A percentile compares a stretch with the other conserved stretches of the same genome.
Evolutionary conservation across 1,284 basidiomycete species (phyloP).

Genomic region (Anthracocystis walkeri): DNA sequence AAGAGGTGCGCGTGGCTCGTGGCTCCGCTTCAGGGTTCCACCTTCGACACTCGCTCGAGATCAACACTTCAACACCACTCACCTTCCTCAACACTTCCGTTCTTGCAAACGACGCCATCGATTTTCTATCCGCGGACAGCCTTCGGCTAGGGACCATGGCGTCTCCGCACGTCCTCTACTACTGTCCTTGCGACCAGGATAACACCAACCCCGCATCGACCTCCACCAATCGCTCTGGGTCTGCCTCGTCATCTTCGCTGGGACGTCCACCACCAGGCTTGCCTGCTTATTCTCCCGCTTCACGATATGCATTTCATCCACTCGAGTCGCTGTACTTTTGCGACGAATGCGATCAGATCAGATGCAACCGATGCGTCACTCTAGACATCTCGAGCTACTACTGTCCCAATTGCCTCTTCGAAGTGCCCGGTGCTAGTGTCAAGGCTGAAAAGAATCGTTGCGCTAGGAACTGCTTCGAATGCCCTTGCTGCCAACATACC

Average conservation of each 20-base stretch:
- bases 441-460: constrained; percentile 97
- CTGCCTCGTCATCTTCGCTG: constrained; percentile 1
- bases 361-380: constrained; percentile 90
- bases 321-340: constrained; percentile 93
- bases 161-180: constrained; percentile 44
- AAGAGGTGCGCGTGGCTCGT: too few relatives aligned
- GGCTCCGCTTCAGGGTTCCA: not conserved
- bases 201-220: constrained; percentile 11
- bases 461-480: constrained; percentile 95
- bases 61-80: constrained; percentile 26
- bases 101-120: not conserved
- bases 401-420: constrained; percentile 98
- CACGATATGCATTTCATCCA: constrained; percentile 73
- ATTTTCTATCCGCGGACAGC: not conserved
- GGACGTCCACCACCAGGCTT: constrained; percentile 31
- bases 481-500: constrained; percentile 89
- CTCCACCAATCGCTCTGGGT: constrained; percentile 1
- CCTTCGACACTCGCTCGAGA: constrained; percentile 7
- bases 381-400: constrained; percentile 95
- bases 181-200: constrained; percentile 38
- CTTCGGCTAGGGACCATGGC: constrained; percentile 9
- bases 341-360: constrained; percentile 94
- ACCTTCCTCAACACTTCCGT: constrained; percentile 3
- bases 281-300: constrained; percentile 43
- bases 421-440: constrained; percentile 95